Conservation (phyloP, 2,329 filamentous ascomycete species). For the Ramularia endophylla region DNA sequence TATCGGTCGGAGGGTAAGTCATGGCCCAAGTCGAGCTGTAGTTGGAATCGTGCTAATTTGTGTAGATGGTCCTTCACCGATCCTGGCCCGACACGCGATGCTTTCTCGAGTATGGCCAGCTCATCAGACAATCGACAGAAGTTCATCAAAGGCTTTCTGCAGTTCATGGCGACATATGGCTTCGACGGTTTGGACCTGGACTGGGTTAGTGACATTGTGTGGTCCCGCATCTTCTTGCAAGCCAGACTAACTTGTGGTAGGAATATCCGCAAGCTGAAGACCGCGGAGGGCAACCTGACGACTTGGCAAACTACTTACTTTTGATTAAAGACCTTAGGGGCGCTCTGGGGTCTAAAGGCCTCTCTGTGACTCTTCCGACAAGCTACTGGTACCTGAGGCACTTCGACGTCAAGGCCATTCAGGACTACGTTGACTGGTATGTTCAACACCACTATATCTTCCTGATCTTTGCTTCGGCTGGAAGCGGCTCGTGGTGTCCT, state of each 20-base stretch:
- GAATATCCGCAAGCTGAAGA: slow-evolving; percentile 23
- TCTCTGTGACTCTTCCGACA: slow-evolving; percentile 23
- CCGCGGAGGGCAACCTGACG: slow-evolving; percentile 33
- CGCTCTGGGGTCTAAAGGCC: too few relatives aligned
- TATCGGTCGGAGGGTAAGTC: slow-evolving; percentile 42
- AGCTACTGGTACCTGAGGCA: slow-evolving; percentile 28
- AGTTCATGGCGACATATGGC: slow-evolving; percentile 16
- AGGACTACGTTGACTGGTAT: slow-evolving; percentile 1
- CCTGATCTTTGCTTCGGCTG: too few relatives aligned
- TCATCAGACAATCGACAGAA: slow-evolving; percentile 3
- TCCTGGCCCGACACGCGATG: slow-evolving; percentile 7
- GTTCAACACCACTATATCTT: too few relatives aligned
- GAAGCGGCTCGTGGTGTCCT: too few relatives aligned
- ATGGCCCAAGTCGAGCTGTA: too few relatives aligned
- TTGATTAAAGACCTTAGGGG: too few relatives aligned
- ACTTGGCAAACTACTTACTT: slow-evolving; percentile 37
- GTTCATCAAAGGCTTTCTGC: slow-evolving; percentile 11
- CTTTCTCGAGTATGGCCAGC: slow-evolving; percentile 9
- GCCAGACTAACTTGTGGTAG: slow-evolving; percentile 20
- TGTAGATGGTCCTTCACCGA: slow-evolving; percentile 14
- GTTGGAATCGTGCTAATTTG: too few relatives aligned
- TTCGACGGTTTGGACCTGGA: too few relatives aligned
- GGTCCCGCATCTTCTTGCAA: too few relatives aligned
- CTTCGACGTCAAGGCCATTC: slow-evolving; percentile 26
- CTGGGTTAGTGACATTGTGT: too few relatives aligned